Percentiles rank a stretch among this genome's conserved stretches.
phyloP scores from a whole-genome alignment of 805 yeast genomes.

The Monosporozyma solicola region DNA sequence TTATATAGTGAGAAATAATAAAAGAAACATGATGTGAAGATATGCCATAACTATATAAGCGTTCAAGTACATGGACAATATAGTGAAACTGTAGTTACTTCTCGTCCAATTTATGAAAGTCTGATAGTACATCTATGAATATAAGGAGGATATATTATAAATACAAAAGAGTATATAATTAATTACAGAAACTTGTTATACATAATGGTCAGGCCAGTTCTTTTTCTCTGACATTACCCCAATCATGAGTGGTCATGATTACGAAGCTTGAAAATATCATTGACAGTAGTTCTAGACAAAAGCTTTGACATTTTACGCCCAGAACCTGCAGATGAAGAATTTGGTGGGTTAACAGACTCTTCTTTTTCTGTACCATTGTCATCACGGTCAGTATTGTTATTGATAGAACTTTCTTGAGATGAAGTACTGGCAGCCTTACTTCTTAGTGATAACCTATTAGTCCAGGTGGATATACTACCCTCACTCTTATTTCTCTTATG shows the following conservation, averaged over 20 bases:
- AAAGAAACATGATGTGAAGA: no score
- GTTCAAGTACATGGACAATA: no score
- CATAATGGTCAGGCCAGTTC: not conserved
- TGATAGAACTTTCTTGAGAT: slow-evolving; percentile 3
- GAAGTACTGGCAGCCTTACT: slow-evolving; percentile 5
- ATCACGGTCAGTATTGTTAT: not conserved
- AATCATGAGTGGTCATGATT: slow-evolving; percentile 13
- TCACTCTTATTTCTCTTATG: slow-evolving; percentile 16
- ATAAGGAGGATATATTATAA: not conserved
- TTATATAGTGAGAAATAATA: not conserved
- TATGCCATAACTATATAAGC: no score
- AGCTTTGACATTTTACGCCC: slow-evolving; percentile 23
- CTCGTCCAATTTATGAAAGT: no score
- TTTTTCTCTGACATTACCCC: not conserved
- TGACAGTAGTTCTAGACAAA: slow-evolving; percentile 22
- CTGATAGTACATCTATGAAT: no score
- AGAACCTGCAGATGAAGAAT: slow-evolving; percentile 7
- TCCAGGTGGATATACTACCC: slow-evolving; percentile 16
- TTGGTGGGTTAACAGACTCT: not conserved
- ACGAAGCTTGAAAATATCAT: slow-evolving; percentile 19
- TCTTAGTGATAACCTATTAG: slow-evolving; percentile 9
- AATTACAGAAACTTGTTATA: not conserved
- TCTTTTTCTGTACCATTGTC: not conserved
- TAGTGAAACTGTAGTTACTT: no score
- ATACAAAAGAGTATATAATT: not conserved